Evolutionary conservation across 257 asterid genomes (phyloP), one percentile per base, ranked within the genome.

Genomic region (Capsicum baccatum): DNA sequence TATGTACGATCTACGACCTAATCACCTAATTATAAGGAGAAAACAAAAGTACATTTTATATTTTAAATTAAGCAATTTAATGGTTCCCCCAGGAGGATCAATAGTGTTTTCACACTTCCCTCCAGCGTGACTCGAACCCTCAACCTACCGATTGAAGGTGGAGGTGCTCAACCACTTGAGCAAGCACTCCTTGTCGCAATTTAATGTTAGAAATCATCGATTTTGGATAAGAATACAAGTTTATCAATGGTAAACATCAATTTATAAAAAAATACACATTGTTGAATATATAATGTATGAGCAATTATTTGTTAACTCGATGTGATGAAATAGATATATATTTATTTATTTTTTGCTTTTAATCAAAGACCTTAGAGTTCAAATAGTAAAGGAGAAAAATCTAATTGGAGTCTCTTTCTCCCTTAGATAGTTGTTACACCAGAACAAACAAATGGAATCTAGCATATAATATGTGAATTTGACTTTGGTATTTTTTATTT

Each of bases 271-370:
- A 69, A 8, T 15, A 39, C 21, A 35, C 14, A 13, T 15, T 15
- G 1, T 5, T 4, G 5, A 21, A 42, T 16, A 4, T 3, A 70
- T 7, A 70, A 17, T 70, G 0, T 70, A 71, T 13, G 4, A 44
- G 26, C 0, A 0, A 44, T 71, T n/a, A 17, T 42, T 70, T 42
- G 26, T 35, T 35, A 35, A 35, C 0, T 67, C 0, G 3, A 67
- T 67, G 7, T 6, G 2, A 4, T 0, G 6, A 0, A 0, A 35
- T 35, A 35, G 3, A 35, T 67, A 35, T 0, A 3, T 1, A 2
- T 6, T 0, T 35, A 3, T 67, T 7, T 3, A 6, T 4, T 67
- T 35, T 26, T 39, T 39, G 5, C 5, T 39, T 2, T 39, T 39
- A 39, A 39, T 39, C 44, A 39, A 39, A 39, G 44, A 39, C 44